Base-by-base conservation (phyloP, 2,329 filamentous ascomycete genomes). In the Colletotrichum costaricense region DNA sequence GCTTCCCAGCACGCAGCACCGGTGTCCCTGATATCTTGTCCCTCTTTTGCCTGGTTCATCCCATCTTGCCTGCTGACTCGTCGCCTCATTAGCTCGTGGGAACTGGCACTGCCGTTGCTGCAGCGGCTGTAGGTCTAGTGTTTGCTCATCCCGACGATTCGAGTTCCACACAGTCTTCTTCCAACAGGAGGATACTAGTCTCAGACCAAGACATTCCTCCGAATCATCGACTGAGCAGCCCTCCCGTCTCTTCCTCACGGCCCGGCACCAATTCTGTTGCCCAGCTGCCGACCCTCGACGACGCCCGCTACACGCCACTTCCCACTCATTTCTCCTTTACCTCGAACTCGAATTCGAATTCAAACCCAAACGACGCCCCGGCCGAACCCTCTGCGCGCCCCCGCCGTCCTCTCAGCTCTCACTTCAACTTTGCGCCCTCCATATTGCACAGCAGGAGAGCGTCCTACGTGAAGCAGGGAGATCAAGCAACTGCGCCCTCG, bases 101-200 rank as follows among this genome's bases (percentile, higher is more conserved):
- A 81, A 88, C 89, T 77, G 88, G 89, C 81, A 89, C 89, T 82
- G 89, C 88, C 76, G 87, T 90, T 80, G 89, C 89, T 82, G 88
- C 89, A 78, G 89, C 89, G 77, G 86, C 88, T 81, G 86, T 85
- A 77, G 89, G 89, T 77, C 82, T 91, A 75, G 88, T 88, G 76
- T 90, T 91, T 81, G 89, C 88, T 76, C 88, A 91, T 80, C 82
- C 86, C 57, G 79, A 82, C 76, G 86, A 89, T 76, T 78, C 83
- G 77, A 69, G 68, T 73, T 54, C 77, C 74, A 63, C 77, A 75
- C 76, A 69, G 35, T 73, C 75, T 16, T 67, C 72, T 24, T 66
- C 74, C n/a, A 70, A 73, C 14, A 66, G 55, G 62, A 73, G 62
- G 52, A 75, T 67, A 72, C 67, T 67, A 72, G 68, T 28, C 63